phyloP scores from a whole-genome alignment of 495 filamentous ascomycete genomes.

The Podospora sp. region DNA sequence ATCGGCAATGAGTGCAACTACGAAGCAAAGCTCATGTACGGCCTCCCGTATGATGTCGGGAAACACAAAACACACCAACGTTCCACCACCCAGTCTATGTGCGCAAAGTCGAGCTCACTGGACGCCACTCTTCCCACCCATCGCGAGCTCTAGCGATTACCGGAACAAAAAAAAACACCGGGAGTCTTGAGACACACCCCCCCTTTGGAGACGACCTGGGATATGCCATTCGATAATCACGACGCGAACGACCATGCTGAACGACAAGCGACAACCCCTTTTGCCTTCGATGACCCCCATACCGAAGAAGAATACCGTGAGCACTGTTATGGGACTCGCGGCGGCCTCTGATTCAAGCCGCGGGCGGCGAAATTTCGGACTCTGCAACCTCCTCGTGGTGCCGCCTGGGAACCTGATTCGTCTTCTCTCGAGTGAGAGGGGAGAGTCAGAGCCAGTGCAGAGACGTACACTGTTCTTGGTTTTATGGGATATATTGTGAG shows the following conservation, averaged over 20 bases:
- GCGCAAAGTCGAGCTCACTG: too few species aligned
- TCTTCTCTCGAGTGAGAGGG: background rate
- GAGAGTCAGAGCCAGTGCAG: conserved; percentile 4
- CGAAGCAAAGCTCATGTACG: background rate
- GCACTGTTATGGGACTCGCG: background rate
- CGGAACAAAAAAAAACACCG: too few species aligned
- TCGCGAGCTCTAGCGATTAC: too few species aligned
- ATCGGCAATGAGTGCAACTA: background rate
- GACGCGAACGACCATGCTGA: too few species aligned
- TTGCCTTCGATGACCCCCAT: too few species aligned
- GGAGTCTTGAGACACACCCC: too few species aligned
- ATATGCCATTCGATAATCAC: too few species aligned
- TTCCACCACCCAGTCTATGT: too few species aligned
- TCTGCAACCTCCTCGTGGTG: conserved; percentile 10
- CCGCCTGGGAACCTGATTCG: conserved; percentile 1
- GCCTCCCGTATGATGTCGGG: background rate
- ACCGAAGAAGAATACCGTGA: too few species aligned
- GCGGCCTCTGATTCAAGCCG: background rate
- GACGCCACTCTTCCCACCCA: too few species aligned
- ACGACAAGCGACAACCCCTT: too few species aligned
- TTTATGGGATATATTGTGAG: background rate
- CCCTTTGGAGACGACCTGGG: too few species aligned
- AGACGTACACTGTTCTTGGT: background rate
- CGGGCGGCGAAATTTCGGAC: conserved; percentile 7
- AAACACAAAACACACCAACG: background rate